Evolutionary conservation across 2,329 filamentous ascomycete species (phyloP).

Genomic region (Endocalyx cinctus): DNA sequence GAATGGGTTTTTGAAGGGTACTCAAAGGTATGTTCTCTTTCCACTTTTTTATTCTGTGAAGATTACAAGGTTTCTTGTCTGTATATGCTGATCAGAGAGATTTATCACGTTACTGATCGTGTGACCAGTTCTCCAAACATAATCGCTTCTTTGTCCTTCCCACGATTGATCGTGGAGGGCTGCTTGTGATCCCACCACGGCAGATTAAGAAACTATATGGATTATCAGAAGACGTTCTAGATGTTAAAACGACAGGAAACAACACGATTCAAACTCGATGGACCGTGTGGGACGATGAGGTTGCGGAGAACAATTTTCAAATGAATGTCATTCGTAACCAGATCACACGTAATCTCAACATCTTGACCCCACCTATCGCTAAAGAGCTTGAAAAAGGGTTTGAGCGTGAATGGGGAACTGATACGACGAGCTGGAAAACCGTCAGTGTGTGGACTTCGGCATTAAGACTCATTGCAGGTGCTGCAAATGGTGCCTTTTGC

Average conservation of each 20-base stretch:
- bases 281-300: constrained; percentile 6
- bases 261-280: constrained; percentile 4
- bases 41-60: too few species aligned
- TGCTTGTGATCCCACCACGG: constrained; percentile 1
- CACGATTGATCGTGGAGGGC: constrained; percentile 1
- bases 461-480: constrained; percentile 3
- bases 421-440: constrained; percentile 1
- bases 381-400: constrained; percentile 3
- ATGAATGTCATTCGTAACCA: constrained; percentile 6
- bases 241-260: constrained; percentile 1
- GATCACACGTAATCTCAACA: constrained; percentile 3
- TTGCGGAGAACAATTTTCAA: constrained; percentile 3
- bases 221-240: neutral
- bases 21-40: too few species aligned
- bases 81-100: too few species aligned
- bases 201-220: constrained; percentile 4
- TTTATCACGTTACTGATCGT: too few species aligned
- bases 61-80: too few species aligned
- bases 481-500: constrained; percentile 6
- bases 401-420: constrained; percentile 2
- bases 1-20: too few species aligned
- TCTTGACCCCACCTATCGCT: constrained; percentile 5
- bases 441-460: constrained; percentile 2
- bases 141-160: constrained; percentile 5
- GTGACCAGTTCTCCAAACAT: constrained; percentile 5